Conservation (phyloP, 108 stramenopile species). For the Nitzschia inconspicua region DNA sequence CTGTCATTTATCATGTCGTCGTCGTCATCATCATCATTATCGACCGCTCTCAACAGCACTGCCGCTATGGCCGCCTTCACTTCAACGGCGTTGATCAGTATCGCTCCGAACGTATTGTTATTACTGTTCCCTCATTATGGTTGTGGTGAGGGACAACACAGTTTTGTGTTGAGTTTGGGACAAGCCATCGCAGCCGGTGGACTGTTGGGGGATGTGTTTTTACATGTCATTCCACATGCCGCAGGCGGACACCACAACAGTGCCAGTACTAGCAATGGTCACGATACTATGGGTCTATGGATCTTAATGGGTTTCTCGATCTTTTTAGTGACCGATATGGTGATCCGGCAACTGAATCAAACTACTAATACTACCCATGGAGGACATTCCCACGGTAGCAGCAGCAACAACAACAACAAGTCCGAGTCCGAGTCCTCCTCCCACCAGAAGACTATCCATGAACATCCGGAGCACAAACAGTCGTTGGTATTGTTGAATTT, state of each 20-base stretch:
- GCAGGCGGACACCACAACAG: constrained; percentile 27
- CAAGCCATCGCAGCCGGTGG: constrained; percentile 81
- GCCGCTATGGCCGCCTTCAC: constrained; percentile 24
- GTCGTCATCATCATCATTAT: too few relatives aligned
- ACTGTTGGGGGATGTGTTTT: constrained; percentile 82
- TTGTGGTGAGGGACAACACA: constrained; percentile 24
- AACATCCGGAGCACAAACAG: constrained; percentile 9
- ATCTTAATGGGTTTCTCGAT: constrained; percentile 65
- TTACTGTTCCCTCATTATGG: constrained; percentile 69
- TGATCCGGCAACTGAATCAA: constrained; percentile 50
- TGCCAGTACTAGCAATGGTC: too few relatives aligned
- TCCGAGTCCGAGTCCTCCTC: constrained; percentile 2
- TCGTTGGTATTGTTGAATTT: constrained; percentile 69
- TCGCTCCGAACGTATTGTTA: constrained; percentile 80
- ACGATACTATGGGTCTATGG: constrained; percentile 66
- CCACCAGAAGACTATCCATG: constrained; percentile 10
- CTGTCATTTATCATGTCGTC: too few relatives aligned
- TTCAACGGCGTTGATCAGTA: constrained; percentile 49
- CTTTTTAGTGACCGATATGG: constrained; percentile 70
- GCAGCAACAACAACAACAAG: constrained; percentile 2
- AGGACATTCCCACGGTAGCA: constrained; percentile 25
- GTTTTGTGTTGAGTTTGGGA: constrained; percentile 52
- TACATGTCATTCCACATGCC: constrained; percentile 76
- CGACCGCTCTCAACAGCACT: too few relatives aligned
- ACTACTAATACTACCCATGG: too few relatives aligned